Evolutionary conservation across 352 stramenopile species (phyloP), one percentile per base, ranked within the genome.

Genomic region (Phytopythium oedochilum): DNA sequence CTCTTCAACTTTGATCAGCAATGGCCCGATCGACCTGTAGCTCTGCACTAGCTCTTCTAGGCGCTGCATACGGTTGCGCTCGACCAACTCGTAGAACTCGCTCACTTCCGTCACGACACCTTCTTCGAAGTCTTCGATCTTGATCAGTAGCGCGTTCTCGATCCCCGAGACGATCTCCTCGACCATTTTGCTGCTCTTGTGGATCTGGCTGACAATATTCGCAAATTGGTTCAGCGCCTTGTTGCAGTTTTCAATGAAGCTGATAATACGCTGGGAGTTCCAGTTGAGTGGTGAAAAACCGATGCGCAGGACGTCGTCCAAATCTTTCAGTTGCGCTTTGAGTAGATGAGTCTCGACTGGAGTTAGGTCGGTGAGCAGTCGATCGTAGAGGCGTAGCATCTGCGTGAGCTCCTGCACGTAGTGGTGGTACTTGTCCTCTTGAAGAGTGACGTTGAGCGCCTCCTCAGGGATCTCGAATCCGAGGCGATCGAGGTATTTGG

Each of bases 1-100:
- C 59, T 98, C 96, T 70, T 98, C 96, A 11, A 98, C 89, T 63
- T 98, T 98, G 51, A 97, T 97, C 0, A 98, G 62, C 8, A 98
- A 61, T 25, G 94, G 88, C 0, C 87, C 85, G 50, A 98, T 98
- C 5, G 83, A 97, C 8, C 89, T 77, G 56, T 98, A 98, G 48
- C 94, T 96, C 58, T 97, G 86, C 7, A 97, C 90, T 0, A 98
- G 77, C 17, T 89, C 80, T 36, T 97, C 85, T n/a, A 98, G 85
- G 3, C 88, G 75, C 42, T 94, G 75, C 66, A 94, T 80, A 8
- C 91, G 88, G 43, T 97, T 97, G 12, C 84, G 90, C 62, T 98
- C 93, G 22, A 98, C 73, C 17, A 91, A 72, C 40, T 98, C 92
- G 54, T 98, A 98, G 42, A 98, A 97, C 62, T 97, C 91, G 3